Percentiles rank a stretch among this genome's conserved stretches.
Evolutionary conservation across 441 rosid genomes (phyloP).

Genomic region (Erysimum pusillum): DNA sequence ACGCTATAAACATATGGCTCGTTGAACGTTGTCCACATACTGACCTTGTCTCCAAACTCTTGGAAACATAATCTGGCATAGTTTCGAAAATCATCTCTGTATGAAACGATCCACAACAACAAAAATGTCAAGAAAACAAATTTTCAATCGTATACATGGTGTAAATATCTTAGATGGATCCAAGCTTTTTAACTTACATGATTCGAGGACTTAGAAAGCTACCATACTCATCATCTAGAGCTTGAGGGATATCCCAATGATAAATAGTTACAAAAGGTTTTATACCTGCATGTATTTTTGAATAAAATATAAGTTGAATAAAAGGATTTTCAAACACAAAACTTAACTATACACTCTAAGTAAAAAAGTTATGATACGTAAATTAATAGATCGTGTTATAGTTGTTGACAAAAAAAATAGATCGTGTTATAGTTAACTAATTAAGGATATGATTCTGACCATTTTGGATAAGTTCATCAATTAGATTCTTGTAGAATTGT

Average conservation of each 20-base stretch:
- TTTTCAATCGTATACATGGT: neutral
- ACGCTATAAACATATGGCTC: neutral
- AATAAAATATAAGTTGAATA: neutral
- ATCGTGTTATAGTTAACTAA: no score
- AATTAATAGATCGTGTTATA: no score
- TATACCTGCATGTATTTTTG: slow-evolving; percentile 45
- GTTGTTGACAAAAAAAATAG: no score
- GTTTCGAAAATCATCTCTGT: neutral
- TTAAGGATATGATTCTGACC: slow-evolving; percentile 35
- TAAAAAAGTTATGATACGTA: neutral
- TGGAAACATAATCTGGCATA: neutral
- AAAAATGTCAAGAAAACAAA: neutral
- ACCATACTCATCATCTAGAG: slow-evolving; percentile 54
- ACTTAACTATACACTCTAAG: neutral
- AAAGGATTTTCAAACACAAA: neutral
- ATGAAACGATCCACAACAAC: neutral
- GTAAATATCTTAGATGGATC: neutral
- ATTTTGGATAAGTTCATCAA: slow-evolving; percentile 43
- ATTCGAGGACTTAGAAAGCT: slow-evolving; percentile 51
- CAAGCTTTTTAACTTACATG: neutral
- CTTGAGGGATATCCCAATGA: slow-evolving; percentile 59
- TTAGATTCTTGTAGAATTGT: slow-evolving; percentile 48
- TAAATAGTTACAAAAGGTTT: slow-evolving; percentile 53
- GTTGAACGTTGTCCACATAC: neutral
- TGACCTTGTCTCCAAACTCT: neutral